Percentiles rank a stretch among this genome's conserved stretches.
Conservation (phyloP, 345 rosid genomes). For the Eucalyptus curtisii region DNA sequence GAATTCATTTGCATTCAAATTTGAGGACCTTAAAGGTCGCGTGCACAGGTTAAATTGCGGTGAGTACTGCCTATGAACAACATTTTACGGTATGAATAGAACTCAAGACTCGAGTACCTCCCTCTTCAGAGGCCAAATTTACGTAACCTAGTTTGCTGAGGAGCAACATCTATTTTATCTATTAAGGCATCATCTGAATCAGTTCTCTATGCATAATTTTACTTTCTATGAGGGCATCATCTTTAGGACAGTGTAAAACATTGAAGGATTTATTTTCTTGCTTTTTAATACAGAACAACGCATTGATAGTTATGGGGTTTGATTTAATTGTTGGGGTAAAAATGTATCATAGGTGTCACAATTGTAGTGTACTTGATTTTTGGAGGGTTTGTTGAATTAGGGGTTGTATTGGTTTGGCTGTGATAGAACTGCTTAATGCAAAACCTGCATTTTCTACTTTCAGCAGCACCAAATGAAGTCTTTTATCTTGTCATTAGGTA, state of each 20-base stretch:
- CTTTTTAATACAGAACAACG: background rate
- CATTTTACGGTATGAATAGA: background rate
- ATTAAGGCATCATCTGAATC: background rate
- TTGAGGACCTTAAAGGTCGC: slow-evolving; percentile 78
- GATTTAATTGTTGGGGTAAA: background rate
- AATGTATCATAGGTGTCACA: background rate
- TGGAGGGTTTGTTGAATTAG: background rate
- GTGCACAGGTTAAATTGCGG: slow-evolving; percentile 78
- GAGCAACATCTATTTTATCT: background rate
- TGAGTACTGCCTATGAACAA: slow-evolving; percentile 9
- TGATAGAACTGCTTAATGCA: background rate
- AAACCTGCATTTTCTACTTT: background rate
- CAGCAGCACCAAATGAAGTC: background rate
- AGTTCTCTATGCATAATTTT: background rate
- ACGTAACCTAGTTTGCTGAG: background rate
- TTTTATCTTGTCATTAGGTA: slow-evolving; percentile 9
- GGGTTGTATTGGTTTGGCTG: background rate
- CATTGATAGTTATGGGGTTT: background rate
- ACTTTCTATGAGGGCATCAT: background rate
- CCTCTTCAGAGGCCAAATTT: background rate
- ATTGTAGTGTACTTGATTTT: background rate
- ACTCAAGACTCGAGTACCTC: background rate
- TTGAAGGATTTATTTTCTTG: background rate
- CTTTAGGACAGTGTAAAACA: background rate
- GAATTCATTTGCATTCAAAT: slow-evolving; percentile 75